Percentiles rank a stretch among this genome's conserved stretches.
phyloP scores from a whole-genome alignment of 1,284 basidiomycete genomes.

The Chalciporus sp. region DNA sequence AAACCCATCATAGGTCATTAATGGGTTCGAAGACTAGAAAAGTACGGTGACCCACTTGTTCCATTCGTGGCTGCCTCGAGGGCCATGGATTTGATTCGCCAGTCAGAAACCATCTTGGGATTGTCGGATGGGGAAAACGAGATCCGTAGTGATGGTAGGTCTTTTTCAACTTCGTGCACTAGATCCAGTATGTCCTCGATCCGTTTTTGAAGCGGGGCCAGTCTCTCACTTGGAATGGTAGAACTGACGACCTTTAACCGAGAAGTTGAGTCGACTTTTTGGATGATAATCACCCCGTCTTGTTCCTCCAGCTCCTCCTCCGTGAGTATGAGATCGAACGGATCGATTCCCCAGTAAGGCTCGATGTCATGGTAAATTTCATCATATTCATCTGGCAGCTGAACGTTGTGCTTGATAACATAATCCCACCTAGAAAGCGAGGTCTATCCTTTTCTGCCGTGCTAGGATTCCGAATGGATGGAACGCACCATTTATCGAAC shows the following conservation, averaged over 20 bases:
- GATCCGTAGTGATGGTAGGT: conserved; percentile 34
- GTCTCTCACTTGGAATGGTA: conserved; percentile 5
- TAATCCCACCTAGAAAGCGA: too few species aligned
- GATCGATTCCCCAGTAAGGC: conserved; percentile 57
- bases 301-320: conserved; percentile 43
- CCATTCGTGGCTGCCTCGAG: conserved; percentile 30
- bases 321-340: conserved; percentile 45
- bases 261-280: conserved; percentile 9
- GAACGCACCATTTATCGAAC: conserved; percentile 56
- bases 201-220: not conserved
- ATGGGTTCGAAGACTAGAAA: not conserved
- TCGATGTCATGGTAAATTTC: conserved; percentile 55
- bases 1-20: not conserved
- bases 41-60: conserved; percentile 25
- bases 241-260: conserved; percentile 14
- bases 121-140: conserved; percentile 35
- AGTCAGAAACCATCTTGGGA: conserved; percentile 30
- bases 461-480: too few species aligned
- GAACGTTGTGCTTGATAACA: conserved; percentile 55
- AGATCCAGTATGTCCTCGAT: conserved; percentile 19
- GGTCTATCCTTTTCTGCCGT: too few species aligned
- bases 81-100: conserved; percentile 25
- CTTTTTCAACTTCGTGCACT: conserved; percentile 22
- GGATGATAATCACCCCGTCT: conserved; percentile 9
- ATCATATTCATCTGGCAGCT: conserved; percentile 61